These are phyloP conservation scores for Geotrichum siamense DNA, from an alignment of 1,139 yeast genomes.

Conservation along the genomic window DNA sequence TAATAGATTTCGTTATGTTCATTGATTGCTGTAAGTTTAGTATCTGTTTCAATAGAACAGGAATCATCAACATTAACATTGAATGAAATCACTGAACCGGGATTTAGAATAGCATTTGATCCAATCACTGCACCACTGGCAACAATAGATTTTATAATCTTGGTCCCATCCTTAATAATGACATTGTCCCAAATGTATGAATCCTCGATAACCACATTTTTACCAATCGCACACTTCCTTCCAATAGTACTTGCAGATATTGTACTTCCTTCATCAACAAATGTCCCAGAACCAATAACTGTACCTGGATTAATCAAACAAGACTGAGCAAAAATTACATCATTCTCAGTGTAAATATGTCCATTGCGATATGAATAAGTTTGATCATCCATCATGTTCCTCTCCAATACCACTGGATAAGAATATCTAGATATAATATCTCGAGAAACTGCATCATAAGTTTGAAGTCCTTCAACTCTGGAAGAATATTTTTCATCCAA, in stretches of 20 bases:
- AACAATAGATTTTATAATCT: conserved; percentile 55
- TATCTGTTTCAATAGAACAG: conserved; percentile 28
- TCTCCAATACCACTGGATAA: conserved; percentile 85
- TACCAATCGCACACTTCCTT: conserved; percentile 75
- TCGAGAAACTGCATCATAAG: conserved; percentile 87
- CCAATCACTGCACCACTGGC: conserved; percentile 58
- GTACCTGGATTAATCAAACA: conserved; percentile 72
- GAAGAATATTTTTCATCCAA: conserved; percentile 77
- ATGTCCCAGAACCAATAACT: conserved; percentile 68
- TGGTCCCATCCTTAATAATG: conserved; percentile 56
- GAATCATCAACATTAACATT: conserved; percentile 56
- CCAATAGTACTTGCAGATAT: conserved; percentile 73
- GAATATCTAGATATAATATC: conserved; percentile 88
- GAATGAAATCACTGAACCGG: conserved; percentile 79
- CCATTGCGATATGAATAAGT: conserved; percentile 73
- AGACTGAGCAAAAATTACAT: conserved; percentile 85
- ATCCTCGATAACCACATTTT: conserved; percentile 59
- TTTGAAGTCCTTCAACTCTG: conserved; percentile 87
- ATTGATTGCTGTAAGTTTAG: conserved; percentile 31
- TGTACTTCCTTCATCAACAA: conserved; percentile 49
- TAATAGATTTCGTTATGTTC: conserved; percentile 35
- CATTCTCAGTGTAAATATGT: conserved; percentile 76
- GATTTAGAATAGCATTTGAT: conserved; percentile 43
- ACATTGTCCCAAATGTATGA: conserved; percentile 87
- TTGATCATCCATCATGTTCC: conserved; percentile 63